Evolutionary conservation across 805 yeast species (phyloP).

Genomic region (Cyberlindnera americana): DNA sequence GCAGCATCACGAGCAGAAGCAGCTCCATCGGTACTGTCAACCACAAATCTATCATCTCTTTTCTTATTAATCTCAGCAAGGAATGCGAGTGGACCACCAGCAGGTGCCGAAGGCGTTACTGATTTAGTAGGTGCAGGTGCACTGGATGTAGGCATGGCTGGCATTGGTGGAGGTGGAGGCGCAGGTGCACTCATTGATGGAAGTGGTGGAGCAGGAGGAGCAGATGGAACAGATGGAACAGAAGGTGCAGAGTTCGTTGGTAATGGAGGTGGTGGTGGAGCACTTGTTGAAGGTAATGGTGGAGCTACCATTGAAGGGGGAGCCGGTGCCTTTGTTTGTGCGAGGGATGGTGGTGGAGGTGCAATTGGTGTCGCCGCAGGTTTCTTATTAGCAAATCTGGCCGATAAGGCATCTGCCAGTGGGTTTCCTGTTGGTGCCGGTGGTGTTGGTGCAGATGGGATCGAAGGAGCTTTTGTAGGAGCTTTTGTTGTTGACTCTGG

Average conservation of each 20-base stretch:
- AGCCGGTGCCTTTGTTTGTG: slow-evolving; percentile 7
- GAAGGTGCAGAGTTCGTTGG: too few species aligned
- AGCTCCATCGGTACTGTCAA: slow-evolving; percentile 28
- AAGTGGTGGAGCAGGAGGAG: slow-evolving; percentile 7
- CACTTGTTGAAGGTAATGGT: slow-evolving; percentile 13
- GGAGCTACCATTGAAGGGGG: slow-evolving; percentile 12
- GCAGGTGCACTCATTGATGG: slow-evolving; percentile 16
- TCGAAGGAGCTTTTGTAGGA: slow-evolving; percentile 23
- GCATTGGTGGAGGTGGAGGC: slow-evolving; percentile 30
- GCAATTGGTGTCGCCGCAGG: slow-evolving; percentile 15
- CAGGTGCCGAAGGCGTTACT: slow-evolving; percentile 16
- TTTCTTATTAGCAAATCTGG: slow-evolving; percentile 14
- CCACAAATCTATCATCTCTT: slow-evolving; percentile 43
- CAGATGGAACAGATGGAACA: slow-evolving; percentile 6
- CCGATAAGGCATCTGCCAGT: slow-evolving; percentile 17
- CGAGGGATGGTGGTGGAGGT: slow-evolving; percentile 17
- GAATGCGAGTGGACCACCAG: slow-evolving; percentile 38
- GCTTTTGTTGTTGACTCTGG: slow-evolving; percentile 26
- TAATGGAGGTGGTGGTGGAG: slow-evolving; percentile 19
- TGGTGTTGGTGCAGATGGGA: slow-evolving; percentile 15
- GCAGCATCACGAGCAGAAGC: slow-evolving; percentile 12
- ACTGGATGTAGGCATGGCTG: too few species aligned
- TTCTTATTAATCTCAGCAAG: slow-evolving; percentile 46
- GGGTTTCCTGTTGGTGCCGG: slow-evolving; percentile 17
- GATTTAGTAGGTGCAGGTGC: slow-evolving; percentile 12